Evolutionary conservation across 2,329 filamentous ascomycete genomes (phyloP).

Genomic region (Cytospora chrysosperma): DNA sequence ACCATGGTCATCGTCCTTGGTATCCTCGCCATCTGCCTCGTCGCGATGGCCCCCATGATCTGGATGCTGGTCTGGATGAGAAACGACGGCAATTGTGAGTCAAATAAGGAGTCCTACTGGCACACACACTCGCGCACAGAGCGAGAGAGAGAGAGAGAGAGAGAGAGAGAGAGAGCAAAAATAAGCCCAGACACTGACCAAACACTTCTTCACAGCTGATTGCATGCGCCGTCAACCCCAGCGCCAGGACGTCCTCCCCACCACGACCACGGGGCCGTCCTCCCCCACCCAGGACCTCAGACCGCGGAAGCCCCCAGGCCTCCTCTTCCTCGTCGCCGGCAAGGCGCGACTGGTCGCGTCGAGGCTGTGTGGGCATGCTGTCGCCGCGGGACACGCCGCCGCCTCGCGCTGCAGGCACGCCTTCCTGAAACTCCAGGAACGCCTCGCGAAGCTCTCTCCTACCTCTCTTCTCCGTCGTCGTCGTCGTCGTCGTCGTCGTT

Average conservation of each 20-base stretch:
- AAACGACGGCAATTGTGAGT: background rate
- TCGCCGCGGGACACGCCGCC: background rate
- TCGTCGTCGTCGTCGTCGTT: too few relatives aligned
- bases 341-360: too few relatives aligned
- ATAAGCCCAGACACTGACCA: background rate
- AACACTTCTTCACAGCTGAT: background rate
- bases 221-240: background rate
- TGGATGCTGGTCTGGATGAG: conserved; percentile 1
- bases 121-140: too few relatives aligned
- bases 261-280: background rate
- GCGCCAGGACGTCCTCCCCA: background rate
- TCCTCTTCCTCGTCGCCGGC: background rate
- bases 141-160: too few relatives aligned
- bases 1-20: background rate
- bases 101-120: background rate
- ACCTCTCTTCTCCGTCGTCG: background rate
- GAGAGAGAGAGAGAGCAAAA: background rate
- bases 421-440: background rate
- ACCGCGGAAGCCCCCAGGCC: background rate
- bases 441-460: background rate
- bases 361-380: background rate
- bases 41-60: background rate
- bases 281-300: background rate
- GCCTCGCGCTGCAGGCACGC: background rate
- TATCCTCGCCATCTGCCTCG: background rate